Conservation (phyloP, 106 monocot genomes). For the Allium fistulosum region DNA sequence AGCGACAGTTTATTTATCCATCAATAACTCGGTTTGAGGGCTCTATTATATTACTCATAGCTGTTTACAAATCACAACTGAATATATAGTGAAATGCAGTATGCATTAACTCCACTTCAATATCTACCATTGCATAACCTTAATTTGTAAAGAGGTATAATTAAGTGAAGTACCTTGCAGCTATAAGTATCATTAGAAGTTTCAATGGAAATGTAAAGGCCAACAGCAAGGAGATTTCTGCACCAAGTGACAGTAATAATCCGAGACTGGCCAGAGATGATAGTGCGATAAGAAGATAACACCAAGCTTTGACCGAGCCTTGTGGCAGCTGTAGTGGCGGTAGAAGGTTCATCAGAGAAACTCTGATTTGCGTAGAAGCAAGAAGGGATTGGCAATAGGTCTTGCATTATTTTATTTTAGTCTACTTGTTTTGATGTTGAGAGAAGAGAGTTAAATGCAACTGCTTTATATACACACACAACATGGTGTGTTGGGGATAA, state of each 20-base stretch:
- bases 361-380: constrained; percentile 38
- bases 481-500: too few species aligned
- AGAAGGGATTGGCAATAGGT: constrained; percentile 42
- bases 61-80: too few species aligned
- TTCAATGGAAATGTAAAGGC: constrained; percentile 50
- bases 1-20: too few species aligned
- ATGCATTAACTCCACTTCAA: too few species aligned
- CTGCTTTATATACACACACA: too few species aligned
- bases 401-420: constrained; percentile 35
- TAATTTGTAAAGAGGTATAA: too few species aligned
- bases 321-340: constrained; percentile 7
- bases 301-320: constrained; percentile 31
- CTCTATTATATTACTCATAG: too few species aligned
- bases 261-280: constrained; percentile 38
- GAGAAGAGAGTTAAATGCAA: not conserved
- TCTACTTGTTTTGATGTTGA: not conserved
- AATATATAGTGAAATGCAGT: too few species aligned
- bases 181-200: not conserved
- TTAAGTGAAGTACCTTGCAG: too few species aligned
- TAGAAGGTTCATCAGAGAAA: not conserved
- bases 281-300: constrained; percentile 44
- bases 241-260: constrained; percentile 64
- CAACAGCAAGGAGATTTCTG: constrained; percentile 49
- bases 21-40: too few species aligned
- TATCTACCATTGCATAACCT: too few species aligned